These are phyloP conservation scores for Oldenlandia corymbosa DNA, from an alignment of 257 asterid genomes.

Conservation along the genomic window DNA sequence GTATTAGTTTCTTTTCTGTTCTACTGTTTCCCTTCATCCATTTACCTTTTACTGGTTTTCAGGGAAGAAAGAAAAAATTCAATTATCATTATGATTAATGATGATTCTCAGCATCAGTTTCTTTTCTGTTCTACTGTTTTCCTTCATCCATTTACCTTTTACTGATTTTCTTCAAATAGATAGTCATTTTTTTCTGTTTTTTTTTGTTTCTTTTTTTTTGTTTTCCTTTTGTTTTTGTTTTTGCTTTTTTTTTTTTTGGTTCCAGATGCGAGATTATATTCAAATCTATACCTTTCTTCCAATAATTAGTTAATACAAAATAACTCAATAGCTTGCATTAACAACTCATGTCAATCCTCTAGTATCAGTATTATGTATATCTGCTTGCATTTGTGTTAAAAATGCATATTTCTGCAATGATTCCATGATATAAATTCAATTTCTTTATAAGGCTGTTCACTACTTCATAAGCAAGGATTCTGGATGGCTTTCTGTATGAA, in stretches of 20 bases:
- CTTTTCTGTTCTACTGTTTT: background rate
- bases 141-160: background rate
- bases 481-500: background rate
- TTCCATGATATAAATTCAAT: background rate
- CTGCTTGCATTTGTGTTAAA: too few species aligned
- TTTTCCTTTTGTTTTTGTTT: background rate
- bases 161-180: background rate
- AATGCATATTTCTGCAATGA: background rate
- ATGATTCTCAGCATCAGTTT: too few species aligned
- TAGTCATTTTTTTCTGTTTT: too few species aligned
- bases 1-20: conserved; percentile 1
- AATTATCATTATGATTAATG: too few species aligned
- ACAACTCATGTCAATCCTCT: background rate
- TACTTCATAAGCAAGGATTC: background rate
- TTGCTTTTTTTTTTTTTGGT: background rate
- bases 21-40: conserved; percentile 2
- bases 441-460: background rate
- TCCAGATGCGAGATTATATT: background rate
- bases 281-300: background rate
- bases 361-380: background rate
- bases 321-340: background rate
- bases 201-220: background rate
- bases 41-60: background rate
- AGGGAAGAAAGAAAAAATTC: too few species aligned
- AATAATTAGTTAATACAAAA: background rate